phyloP scores from a whole-genome alignment of 176 grass and related monocot genomes.

The Oryza glumipatula region DNA sequence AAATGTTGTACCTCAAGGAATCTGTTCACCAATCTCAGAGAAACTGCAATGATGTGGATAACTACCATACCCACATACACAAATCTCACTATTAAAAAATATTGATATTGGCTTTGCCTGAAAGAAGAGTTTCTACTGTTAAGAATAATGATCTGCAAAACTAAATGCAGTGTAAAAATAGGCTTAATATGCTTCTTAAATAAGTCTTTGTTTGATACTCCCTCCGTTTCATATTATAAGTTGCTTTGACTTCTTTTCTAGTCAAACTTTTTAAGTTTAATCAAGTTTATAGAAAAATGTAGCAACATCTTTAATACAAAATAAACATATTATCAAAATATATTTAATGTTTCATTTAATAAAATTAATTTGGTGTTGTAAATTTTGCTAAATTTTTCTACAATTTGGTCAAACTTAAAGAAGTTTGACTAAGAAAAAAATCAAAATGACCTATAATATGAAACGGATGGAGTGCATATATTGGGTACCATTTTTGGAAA shows the following conservation, averaged over 20 bases:
- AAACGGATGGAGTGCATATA: neutral
- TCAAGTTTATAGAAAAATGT: no score
- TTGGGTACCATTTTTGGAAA: neutral
- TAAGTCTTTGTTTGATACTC: neutral
- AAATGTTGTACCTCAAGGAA: neutral
- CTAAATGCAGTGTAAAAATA: neutral
- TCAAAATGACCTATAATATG: no score
- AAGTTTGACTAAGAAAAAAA: no score
- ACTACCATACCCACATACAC: neutral
- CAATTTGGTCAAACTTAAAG: no score
- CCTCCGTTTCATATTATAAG: no score
- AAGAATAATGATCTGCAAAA: neutral
- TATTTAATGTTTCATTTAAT: no score
- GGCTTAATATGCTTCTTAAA: neutral
- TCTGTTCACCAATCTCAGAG: neutral
- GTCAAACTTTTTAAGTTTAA: no score
- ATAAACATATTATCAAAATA: no score
- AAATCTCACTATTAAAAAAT: neutral
- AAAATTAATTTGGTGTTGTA: no score
- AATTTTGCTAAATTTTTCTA: no score
- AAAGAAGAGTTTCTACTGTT: neutral
- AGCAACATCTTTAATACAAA: no score
- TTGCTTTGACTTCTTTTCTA: no score
- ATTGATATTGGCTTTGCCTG: neutral
- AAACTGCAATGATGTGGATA: neutral